phyloP scores from a whole-genome alignment of 2,329 filamentous ascomycete genomes.

The Xylaria sp. region DNA sequence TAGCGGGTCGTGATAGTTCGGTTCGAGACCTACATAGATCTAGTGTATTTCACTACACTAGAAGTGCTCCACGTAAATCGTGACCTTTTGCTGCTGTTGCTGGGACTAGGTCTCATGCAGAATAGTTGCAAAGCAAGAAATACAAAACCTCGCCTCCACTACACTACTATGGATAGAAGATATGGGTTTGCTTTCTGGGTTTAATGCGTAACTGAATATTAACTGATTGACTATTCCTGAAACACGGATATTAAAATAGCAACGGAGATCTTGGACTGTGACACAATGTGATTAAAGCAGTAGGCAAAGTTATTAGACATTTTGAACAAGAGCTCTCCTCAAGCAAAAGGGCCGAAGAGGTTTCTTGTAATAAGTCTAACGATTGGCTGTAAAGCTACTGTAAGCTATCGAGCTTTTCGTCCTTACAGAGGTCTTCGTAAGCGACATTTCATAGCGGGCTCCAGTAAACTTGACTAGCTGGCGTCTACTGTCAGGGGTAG shows the following conservation, averaged over 20 bases:
- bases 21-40: constrained; percentile 18
- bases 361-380: not conserved
- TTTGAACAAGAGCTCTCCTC: not conserved
- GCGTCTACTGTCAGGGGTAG: not conserved
- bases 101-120: constrained; percentile 24
- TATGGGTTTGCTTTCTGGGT: not conserved
- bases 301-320: not conserved
- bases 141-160: constrained; percentile 28
- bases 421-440: not conserved
- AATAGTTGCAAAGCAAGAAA: constrained; percentile 24
- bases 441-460: not conserved
- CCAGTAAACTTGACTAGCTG: not conserved
- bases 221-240: constrained; percentile 23
- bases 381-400: not conserved
- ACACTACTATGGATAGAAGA: not conserved
- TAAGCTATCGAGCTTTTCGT: not conserved
- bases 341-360: not conserved
- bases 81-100: constrained; percentile 12
- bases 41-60: constrained; percentile 3
- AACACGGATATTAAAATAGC: constrained; percentile 31
- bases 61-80: constrained; percentile 8
- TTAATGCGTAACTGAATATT: constrained; percentile 10
- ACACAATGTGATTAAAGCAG: not conserved
- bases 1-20: constrained; percentile 17
- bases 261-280: constrained; percentile 25